Evolutionary conservation across 768 basidiomycete genomes (phyloP).

Genomic region (Boletellus ananas): DNA sequence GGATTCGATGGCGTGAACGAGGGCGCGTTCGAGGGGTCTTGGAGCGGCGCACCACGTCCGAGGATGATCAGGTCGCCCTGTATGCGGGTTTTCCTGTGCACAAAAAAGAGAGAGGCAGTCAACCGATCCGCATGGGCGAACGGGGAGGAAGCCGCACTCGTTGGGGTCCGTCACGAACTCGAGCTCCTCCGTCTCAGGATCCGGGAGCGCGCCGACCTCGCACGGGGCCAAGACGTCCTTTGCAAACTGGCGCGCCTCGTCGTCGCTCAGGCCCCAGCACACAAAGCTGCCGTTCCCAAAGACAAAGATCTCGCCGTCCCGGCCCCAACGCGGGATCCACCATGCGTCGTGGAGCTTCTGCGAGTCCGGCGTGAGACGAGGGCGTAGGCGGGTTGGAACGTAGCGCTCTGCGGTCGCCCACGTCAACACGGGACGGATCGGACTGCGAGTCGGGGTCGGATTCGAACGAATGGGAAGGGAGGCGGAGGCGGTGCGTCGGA

Average conservation of each 20-base stretch:
- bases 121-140: background rate
- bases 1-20: constrained; percentile 47
- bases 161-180: constrained; percentile 90
- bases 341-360: constrained; percentile 70
- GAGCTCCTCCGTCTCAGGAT: constrained; percentile 82
- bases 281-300: constrained; percentile 88
- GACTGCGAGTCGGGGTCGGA: constrained; percentile 79
- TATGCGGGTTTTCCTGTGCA: constrained; percentile 69
- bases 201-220: constrained; percentile 61
- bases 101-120: background rate
- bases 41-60: constrained; percentile 63
- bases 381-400: constrained; percentile 59
- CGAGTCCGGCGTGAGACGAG: constrained; percentile 50
- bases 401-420: constrained; percentile 84
- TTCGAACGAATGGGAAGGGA: constrained; percentile 84
- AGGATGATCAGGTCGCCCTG: constrained; percentile 92
- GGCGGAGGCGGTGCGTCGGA: constrained; percentile 78
- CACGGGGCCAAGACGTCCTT: constrained; percentile 56
- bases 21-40: constrained; percentile 42
- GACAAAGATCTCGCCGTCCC: constrained; percentile 80
- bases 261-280: constrained; percentile 82
- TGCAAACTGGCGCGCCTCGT: constrained; percentile 67
- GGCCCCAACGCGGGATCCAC: constrained; percentile 74
- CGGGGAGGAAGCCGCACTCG: constrained; percentile 47
- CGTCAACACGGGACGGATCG: constrained; percentile 74